A percentile compares a stretch with the other conserved stretches of the same genome.
phyloP scores from a whole-genome alignment of 2,329 filamentous ascomycete species.

The Macrophomina pseudophaseolina region DNA sequence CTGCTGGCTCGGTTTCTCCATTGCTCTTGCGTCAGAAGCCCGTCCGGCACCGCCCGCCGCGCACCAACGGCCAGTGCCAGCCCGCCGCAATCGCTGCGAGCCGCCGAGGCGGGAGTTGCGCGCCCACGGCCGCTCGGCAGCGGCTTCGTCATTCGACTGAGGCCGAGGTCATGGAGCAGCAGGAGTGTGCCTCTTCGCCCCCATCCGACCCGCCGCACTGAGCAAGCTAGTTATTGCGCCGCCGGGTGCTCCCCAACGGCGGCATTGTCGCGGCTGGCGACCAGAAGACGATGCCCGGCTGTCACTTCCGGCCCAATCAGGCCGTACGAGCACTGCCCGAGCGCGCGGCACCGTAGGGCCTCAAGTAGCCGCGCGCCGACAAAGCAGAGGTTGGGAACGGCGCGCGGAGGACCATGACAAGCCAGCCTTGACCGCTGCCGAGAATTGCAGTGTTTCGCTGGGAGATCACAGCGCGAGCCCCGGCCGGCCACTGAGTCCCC shows the following conservation, averaged over 20 bases:
- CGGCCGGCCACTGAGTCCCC: not conserved
- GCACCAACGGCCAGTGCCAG: not conserved
- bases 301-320: slow-evolving; percentile 7
- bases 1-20: not conserved
- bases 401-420: not conserved
- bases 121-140: not conserved
- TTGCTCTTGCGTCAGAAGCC: not conserved
- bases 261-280: not conserved
- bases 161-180: not conserved
- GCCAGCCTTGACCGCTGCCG: not conserved
- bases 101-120: not conserved
- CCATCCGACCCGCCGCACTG: not conserved
- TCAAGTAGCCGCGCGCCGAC: no score
- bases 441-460: no score
- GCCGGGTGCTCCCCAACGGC: not conserved
- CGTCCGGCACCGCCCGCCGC: not conserved
- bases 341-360: not conserved
- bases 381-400: not conserved
- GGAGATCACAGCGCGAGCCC: no score
- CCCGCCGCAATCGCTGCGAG: not conserved
- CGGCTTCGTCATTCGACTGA: not conserved
- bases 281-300: not conserved
- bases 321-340: not conserved
- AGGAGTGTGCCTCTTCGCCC: not conserved
- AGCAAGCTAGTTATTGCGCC: not conserved